These are phyloP conservation scores for Sphaerostilbella broomeana DNA, from an alignment of 2,329 filamentous ascomycete species.

Conservation along the genomic window DNA sequence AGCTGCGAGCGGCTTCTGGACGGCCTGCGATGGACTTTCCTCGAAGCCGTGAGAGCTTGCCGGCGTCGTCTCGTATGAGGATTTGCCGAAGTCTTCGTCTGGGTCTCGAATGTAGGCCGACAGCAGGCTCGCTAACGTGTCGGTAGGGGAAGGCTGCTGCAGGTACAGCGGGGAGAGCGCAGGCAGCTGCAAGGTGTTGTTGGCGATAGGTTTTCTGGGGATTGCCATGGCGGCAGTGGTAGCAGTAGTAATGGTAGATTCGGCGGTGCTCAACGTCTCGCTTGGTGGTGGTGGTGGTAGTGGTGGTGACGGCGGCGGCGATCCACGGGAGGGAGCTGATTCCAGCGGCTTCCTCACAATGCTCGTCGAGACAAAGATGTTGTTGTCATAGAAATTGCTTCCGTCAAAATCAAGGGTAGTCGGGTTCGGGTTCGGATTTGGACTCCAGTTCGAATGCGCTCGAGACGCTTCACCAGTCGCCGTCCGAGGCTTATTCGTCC, in stretches of 20 bases:
- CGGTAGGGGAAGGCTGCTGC: constrained; percentile 33
- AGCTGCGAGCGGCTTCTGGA: constrained; percentile 1
- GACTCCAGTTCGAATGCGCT: too few species aligned
- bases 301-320: not conserved
- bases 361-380: too few species aligned
- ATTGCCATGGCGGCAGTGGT: constrained; percentile 32
- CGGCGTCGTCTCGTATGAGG: constrained; percentile 1
- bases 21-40: not conserved
- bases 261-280: constrained; percentile 5
- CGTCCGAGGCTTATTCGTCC: too few species aligned
- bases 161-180: constrained; percentile 19
- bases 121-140: constrained; percentile 48
- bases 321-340: constrained; percentile 6
- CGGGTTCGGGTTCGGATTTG: too few species aligned
- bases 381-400: too few species aligned
- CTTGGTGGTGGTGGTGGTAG: not conserved
- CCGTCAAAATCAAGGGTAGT: too few species aligned
- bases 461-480: too few species aligned
- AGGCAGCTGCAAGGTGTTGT: constrained; percentile 11
- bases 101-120: constrained; percentile 48
- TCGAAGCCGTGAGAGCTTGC: constrained; percentile 16
- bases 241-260: too few species aligned
- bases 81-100: constrained; percentile 32
- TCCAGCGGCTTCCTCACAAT: constrained; percentile 18
- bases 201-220: constrained; percentile 29